These are phyloP conservation scores for Plectosphaerella plurivora DNA, from an alignment of 2,329 filamentous ascomycete genomes.

Conservation along the genomic window DNA sequence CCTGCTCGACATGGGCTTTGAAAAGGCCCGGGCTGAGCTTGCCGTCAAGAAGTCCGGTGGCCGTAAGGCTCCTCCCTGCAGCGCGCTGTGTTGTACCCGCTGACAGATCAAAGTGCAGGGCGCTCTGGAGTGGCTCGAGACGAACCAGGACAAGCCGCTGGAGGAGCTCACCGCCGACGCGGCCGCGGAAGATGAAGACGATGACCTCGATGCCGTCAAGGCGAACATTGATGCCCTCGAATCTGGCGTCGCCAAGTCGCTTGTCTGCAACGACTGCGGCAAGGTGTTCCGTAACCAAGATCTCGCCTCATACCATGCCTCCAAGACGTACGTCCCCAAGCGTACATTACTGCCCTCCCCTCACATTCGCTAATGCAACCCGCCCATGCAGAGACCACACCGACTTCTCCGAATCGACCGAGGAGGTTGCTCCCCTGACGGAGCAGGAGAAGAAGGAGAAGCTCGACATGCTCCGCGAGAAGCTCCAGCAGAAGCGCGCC, in stretches of 20 bases:
- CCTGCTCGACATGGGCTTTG: conserved; percentile 74
- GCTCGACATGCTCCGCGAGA: conserved; percentile 69
- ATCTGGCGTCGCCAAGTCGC: conserved; percentile 70
- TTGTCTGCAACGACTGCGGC: conserved; percentile 91
- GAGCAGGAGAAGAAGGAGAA: conserved; percentile 86
- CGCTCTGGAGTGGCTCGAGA: conserved; percentile 91
- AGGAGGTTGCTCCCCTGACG: conserved; percentile 85
- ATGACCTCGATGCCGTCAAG: conserved; percentile 43
- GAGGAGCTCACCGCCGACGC: conserved; percentile 66
- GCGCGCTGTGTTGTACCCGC: not conserved
- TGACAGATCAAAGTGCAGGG: conserved; percentile 61
- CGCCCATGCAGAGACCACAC: conserved; percentile 64
- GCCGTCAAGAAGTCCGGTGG: conserved; percentile 81
- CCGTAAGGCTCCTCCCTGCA: conserved; percentile 45
- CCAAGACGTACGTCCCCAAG: conserved; percentile 62
- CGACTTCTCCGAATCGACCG: conserved; percentile 89
- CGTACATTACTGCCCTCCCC: not conserved
- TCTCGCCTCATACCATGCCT: conserved; percentile 85
- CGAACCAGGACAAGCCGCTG: conserved; percentile 81
- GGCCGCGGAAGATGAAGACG: conserved; percentile 35
- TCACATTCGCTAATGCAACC: not conserved
- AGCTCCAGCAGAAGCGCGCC: conserved; percentile 68
- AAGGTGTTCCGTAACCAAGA: conserved; percentile 82
- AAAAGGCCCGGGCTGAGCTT: conserved; percentile 73
- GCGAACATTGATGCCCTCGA: conserved; percentile 62